phyloP scores from a whole-genome alignment of 2,329 filamentous ascomycete species.

The Grosmannia huntii region DNA sequence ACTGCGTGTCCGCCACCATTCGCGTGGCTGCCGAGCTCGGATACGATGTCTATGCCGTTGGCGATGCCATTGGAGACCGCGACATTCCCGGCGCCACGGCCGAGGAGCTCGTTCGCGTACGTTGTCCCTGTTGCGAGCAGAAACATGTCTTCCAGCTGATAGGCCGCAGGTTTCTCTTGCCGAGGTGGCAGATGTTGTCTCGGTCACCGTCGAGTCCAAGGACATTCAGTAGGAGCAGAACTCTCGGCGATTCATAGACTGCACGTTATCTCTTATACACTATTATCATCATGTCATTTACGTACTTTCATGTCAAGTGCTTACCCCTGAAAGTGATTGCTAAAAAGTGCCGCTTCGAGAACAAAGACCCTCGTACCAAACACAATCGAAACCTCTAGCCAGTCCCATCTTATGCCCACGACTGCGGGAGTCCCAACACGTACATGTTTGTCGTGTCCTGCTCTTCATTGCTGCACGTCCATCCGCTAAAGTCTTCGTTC shows the following conservation, averaged over 20 bases:
- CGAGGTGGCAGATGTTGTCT: conserved; percentile 5
- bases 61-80: conserved; percentile 52
- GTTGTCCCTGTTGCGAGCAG: background rate
- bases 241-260: background rate
- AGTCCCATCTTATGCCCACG: background rate
- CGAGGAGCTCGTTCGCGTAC: conserved; percentile 4
- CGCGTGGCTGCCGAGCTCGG: conserved; percentile 46
- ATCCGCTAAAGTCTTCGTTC: conserved; percentile 6
- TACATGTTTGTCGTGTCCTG: conserved; percentile 4
- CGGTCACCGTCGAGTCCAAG: conserved; percentile 4
- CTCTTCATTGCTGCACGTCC: background rate
- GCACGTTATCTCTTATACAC: too few relatives aligned
- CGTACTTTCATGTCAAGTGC: too few relatives aligned
- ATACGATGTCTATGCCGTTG: conserved; percentile 48
- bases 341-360: too few relatives aligned
- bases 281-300: too few relatives aligned
- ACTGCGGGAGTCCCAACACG: background rate
- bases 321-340: too few relatives aligned
- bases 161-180: conserved; percentile 1
- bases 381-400: too few relatives aligned
- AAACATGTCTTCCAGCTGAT: background rate
- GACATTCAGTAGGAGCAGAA: background rate
- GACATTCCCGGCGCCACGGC: conserved; percentile 38
- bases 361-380: too few relatives aligned
- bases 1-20: conserved; percentile 36